A percentile compares a stretch with the other conserved stretches of the same genome.
Conservation (phyloP, 768 basidiomycete species). For the Amanita jacksonii region DNA sequence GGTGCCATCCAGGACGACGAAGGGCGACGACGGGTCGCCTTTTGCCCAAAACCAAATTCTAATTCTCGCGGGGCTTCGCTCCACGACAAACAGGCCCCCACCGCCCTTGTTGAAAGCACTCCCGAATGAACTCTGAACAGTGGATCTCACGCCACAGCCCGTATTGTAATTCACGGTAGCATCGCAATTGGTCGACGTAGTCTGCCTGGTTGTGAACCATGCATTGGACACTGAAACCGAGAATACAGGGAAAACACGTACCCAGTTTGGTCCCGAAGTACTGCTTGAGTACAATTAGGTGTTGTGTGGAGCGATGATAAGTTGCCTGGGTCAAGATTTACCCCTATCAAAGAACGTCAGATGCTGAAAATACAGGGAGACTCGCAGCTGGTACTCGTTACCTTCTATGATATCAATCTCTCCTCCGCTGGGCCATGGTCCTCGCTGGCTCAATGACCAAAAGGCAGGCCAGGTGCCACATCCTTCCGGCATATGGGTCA, state of each 20-base stretch:
- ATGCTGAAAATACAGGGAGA: neutral
- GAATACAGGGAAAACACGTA: constrained; percentile 16
- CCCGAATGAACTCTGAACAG: constrained; percentile 33
- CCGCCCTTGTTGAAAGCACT: constrained; percentile 35
- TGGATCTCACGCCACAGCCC: constrained; percentile 49
- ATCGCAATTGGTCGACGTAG: constrained; percentile 39
- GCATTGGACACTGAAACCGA: constrained; percentile 1
- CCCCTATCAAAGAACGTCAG: constrained; percentile 25
- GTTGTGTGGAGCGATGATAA: constrained; percentile 47
- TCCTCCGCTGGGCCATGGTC: constrained; percentile 53
- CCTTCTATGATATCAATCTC: constrained; percentile 59
- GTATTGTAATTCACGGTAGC: constrained; percentile 40
- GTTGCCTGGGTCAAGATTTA: constrained; percentile 37
- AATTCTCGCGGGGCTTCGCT: constrained; percentile 35
- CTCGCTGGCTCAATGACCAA: constrained; percentile 42
- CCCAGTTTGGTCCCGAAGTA: constrained; percentile 36
- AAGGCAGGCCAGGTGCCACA: constrained; percentile 57
- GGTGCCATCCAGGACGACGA: constrained; percentile 19
- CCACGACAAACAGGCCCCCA: constrained; percentile 56
- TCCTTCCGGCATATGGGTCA: constrained; percentile 52
- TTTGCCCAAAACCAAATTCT: constrained; percentile 57
- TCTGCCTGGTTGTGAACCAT: constrained; percentile 19
- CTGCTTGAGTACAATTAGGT: constrained; percentile 36
- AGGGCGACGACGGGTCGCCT: constrained; percentile 32
- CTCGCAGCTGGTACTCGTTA: constrained; percentile 8